Evolutionary conservation across 768 basidiomycete species (phyloP), one percentile per base, ranked within the genome.

Genomic region (Suillus clintonianus): DNA sequence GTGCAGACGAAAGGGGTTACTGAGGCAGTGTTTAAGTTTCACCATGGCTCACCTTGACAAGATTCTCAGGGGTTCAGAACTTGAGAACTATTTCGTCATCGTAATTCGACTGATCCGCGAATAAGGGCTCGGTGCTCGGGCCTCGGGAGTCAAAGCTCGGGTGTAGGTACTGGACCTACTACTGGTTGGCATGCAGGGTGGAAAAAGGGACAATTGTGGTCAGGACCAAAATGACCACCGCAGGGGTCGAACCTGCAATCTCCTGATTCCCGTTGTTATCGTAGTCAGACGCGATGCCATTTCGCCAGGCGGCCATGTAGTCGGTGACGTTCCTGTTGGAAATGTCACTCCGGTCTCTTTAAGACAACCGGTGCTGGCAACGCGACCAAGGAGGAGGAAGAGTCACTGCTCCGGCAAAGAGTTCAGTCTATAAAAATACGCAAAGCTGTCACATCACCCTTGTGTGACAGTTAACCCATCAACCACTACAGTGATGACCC

Each of bases 201-300:
- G 15, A 51, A 10, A 50, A 30, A 19, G 39, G 19, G 19, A 8
- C 14, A 9, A 43, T 19, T 27, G 15, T 50, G 1, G 9, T 51
- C 50, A 17, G 30, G 51, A 64, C 19, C 19, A 58, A 60, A 67
- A 70, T 89, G 89, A 90, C 88, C 89, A 88, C 88, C 85, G 87
- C 89, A 92, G 89, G 89, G 86, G 83, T 91, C 89, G 89, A 91
- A 91, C 90, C 89, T 91, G 88, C 89, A 90, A 91, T 90, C 90
- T 91, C 89, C 89, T 91, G 90, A 90, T 91, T 57, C 62, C 58
- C 32, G n/a, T 24, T 15, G 22, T 56, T 11, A 39, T 89, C 89
- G 89, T 89, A 90, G 90, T 90, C 89, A 91, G 89, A 91, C 89
- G 89, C 90, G 89, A 90, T 92, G 89, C 90, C 90, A 91, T 90